Base-by-base conservation (phyloP, 495 filamentous ascomycete genomes). In the Aspergillus nidulans region DNA sequence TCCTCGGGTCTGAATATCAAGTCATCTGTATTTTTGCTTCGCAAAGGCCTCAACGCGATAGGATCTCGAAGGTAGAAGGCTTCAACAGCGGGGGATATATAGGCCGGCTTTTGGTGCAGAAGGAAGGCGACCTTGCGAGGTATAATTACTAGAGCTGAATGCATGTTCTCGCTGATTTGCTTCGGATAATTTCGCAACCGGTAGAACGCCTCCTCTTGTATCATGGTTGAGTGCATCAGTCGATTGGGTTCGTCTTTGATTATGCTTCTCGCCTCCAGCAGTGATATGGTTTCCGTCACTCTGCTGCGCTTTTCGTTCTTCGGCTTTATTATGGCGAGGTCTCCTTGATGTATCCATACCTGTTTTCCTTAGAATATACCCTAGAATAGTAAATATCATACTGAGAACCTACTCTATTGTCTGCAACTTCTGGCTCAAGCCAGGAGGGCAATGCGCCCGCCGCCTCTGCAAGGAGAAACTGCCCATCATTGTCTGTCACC, bases 401-500 rank as follows among this genome's bases (percentile, higher is more conserved):
- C 16, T 8, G 26, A n/a, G n/a, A 18, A 50, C 72, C 66, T 60
- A 87, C 89, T 45, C 94, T 77, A 68, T 96, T 88, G 57, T 85
- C 81, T 50, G 92, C 90, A 12, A 94, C 84, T 55, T 97, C 94
- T 0, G 95, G 95, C 59, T 88, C 95, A 50, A 98, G 70, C 94
- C 94, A 97, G 34, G 79, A 82, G 13, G 95, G 94, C 1, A 97
- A 74, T 13, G 84, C 84, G 43, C 88, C 91, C 16, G 95, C 92
- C 28, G 94, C 95, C 72, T 98, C 94, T 62, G 96, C 86, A 44
- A 97, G 82, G 30, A 98, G 80, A 62, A 98, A 98, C 63, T 98
- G 90, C 55, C 94, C 94, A 73, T 97, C 95, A 21, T 83, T 85
- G 68, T 98, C 94, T 57, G 77, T 82, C 5, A 95, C 81, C 44